phyloP scores from a whole-genome alignment of 1,139 yeast genomes.

The Geotrichum phurueaensis region DNA sequence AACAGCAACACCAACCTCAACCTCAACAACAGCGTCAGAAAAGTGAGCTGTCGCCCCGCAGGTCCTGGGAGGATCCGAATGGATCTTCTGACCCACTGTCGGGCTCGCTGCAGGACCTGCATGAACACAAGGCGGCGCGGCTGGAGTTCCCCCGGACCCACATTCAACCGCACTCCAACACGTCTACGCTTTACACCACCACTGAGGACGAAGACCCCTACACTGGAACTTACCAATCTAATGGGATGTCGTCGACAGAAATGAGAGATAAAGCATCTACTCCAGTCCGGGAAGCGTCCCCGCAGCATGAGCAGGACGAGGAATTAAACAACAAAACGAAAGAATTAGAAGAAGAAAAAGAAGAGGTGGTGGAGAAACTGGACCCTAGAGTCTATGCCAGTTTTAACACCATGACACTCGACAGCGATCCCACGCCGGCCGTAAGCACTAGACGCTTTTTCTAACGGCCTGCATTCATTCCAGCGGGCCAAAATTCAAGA shows the following conservation, averaged over 20 bases:
- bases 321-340: not conserved
- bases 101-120: not conserved
- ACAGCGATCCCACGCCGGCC: constrained; percentile 2
- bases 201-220: not conserved
- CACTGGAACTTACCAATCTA: not conserved
- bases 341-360: not conserved
- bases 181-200: constrained; percentile 4
- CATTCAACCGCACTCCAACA: constrained; percentile 3
- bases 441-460: constrained; percentile 5
- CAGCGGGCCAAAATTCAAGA: not conserved
- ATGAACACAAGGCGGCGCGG: not conserved
- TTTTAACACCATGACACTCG: constrained; percentile 14
- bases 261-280: not conserved
- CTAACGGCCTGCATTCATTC: not conserved
- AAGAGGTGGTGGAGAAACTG: constrained; percentile 4
- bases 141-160: constrained; percentile 2
- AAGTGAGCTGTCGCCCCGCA: not conserved
- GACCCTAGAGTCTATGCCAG: constrained; percentile 17
- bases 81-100: not conserved
- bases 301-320: not conserved
- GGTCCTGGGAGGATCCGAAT: not conserved
- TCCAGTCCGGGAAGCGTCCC: not conserved
- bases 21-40: not conserved
- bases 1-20: not conserved
- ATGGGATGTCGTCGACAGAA: not conserved